Conservation (phyloP, 1,284 basidiomycete genomes). For the Heliocybe sulcata region DNA sequence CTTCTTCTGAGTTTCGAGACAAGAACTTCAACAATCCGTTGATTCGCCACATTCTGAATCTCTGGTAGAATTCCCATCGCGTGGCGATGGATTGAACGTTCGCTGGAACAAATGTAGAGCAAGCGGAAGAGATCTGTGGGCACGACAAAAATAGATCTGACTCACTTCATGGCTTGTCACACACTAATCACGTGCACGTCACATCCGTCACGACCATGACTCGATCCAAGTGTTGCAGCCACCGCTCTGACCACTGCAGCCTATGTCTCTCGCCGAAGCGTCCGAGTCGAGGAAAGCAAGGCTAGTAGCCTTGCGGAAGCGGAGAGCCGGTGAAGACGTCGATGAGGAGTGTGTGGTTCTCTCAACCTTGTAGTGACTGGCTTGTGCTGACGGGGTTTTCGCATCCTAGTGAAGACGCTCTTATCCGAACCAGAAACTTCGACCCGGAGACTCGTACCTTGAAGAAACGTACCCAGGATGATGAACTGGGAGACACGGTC, state of each 20-base stretch:
- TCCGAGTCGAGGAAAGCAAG: slow-evolving; percentile 85
- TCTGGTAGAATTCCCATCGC: slow-evolving; percentile 23
- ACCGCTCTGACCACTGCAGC: too few species aligned
- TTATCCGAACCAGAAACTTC: slow-evolving; percentile 79
- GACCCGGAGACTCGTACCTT: slow-evolving; percentile 78
- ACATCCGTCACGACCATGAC: background rate
- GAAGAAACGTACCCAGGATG: slow-evolving; percentile 55
- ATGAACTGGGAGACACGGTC: slow-evolving; percentile 75
- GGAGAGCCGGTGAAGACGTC: slow-evolving; percentile 57
- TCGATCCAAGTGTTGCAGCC: too few species aligned
- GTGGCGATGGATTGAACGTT: background rate
- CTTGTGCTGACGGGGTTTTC: background rate
- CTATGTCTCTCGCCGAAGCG: slow-evolving; percentile 78
- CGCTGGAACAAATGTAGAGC: background rate
- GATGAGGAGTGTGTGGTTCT: slow-evolving; percentile 28
- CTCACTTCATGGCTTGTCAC: background rate
- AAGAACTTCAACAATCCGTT: slow-evolving; percentile 57
- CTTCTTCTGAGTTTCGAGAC: slow-evolving; percentile 60
- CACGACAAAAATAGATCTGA: background rate
- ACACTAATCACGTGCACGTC: background rate
- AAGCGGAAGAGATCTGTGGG: background rate
- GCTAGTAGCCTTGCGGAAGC: slow-evolving; percentile 72
- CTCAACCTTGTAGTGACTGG: background rate
- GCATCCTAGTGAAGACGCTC: slow-evolving; percentile 23
- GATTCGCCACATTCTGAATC: slow-evolving; percentile 28